Base-by-base conservation (phyloP, 2,329 filamentous ascomycete species). In the Colletotrichum sublineola region DNA sequence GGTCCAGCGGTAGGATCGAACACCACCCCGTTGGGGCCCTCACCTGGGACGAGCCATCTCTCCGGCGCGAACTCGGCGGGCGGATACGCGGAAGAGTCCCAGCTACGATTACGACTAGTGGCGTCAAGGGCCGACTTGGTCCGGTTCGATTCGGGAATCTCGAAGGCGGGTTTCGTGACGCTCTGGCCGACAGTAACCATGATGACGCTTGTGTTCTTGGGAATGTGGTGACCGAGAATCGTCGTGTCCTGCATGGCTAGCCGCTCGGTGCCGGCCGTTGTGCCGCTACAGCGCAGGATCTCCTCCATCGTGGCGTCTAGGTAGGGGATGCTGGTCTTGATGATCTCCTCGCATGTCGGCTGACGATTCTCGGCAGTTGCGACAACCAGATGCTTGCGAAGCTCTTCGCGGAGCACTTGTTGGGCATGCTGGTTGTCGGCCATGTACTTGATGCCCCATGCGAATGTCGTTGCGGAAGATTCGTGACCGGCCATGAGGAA, bases 261-360 rank as follows among this genome's bases (percentile, higher is more conserved):
- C 38, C 38, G 38, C 38, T 40, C 38, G 38, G 38, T 40, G n/a
- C 71, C 44, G n/a, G 71, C 60, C 24, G 24, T 24, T 6, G 79
- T 74, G 29, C 74, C 40, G 18, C 74, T 70, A 44, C 74, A 68
- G 11, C 80, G 79, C 7, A 79, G 68, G 8, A 75, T 73, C 72
- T 81, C 78, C 48, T 78, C 78, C 8, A 79, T 71, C 18, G 75
- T 55, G 11, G 77, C 78, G 38, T 79, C 78, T 36, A 79, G 74
- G 56, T 79, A 80, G 3, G 77, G 76, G 1, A 76, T 61, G 15
- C 65, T 62, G 5, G 71, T 57, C 31, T 66, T 44, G 55, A 63
- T 29, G 44, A 79, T 63, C 75, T 79, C 78, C 6, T 52, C 52
- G n/a, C 66, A 58, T 5, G 68, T 76, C 1, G 77, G 77, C 1